Base-by-base conservation (phyloP, 495 filamentous ascomycete species). In the Penicillium lividum region DNA sequence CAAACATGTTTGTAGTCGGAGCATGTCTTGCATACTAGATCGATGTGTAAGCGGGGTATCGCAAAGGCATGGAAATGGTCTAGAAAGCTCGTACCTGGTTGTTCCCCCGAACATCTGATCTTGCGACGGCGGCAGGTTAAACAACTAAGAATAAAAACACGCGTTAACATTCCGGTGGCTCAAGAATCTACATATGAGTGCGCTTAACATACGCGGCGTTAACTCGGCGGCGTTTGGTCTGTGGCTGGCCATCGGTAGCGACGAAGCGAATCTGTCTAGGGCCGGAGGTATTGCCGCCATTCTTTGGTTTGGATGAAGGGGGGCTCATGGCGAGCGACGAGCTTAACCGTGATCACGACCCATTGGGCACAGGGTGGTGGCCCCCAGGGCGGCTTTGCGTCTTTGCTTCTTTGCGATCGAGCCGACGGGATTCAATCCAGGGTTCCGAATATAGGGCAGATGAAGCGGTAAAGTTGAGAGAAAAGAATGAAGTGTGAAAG, bases 41-140 rank as follows among this genome's bases (percentile, higher is more conserved):
- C 22, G 34, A 45, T n/a, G 16, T 7, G 50, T 40, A 18, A 53
- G 34, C 10, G 27, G 38, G n/a, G 13, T 42, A 22, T 30, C 27
- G 34, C 33, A 43, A 40, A 10, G 22, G n/a, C 13, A 16, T 27
- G 4, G 25, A 18, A 22, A 1, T 22, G 18, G 18, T 18, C 34
- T 42, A 38, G 25, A n/a, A 22, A 38, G 38, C 11, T 61, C 70
- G 47, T 67, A 80, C 77, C 73, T 72, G 87, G 87, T 61, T 86
- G 84, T 74, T 90, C 87, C 55, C 89, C 90, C 28, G 88, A 90
- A 69, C 90, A 93, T 71, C 90, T 82, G 55, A 89, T 92, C 75
- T 93, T 93, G 72, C 90, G 83, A 66, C 87, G 90, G 70, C 89
- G 86, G 73, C 89, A 91, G 53, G 89, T 93, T 58, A 86, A 79